Evolutionary conservation across 495 filamentous ascomycete species (phyloP).

Genomic region (Lentithecium fluviatile): DNA sequence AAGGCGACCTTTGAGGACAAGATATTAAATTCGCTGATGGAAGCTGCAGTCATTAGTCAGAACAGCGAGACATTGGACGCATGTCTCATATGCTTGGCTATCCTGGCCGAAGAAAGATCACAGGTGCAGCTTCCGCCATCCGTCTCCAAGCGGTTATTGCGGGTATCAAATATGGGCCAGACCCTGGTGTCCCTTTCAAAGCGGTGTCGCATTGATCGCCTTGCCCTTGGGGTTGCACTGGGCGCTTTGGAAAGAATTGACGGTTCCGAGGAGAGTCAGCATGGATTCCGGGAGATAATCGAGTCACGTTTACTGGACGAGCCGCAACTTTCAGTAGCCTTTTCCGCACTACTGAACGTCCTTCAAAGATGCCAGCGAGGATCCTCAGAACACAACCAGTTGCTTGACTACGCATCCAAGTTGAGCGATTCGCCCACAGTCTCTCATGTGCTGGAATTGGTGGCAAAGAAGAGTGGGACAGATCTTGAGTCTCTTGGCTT

Average conservation of each 20-base stretch:
- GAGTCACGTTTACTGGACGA: constrained; percentile 60
- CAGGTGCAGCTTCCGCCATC: constrained; percentile 56
- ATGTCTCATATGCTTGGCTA: constrained; percentile 76
- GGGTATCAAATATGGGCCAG: constrained; percentile 52
- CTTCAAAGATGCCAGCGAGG: not conserved
- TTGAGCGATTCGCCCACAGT: constrained; percentile 14
- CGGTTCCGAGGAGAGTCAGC: constrained; percentile 9
- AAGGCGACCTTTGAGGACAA: constrained; percentile 75
- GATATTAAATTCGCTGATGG: constrained; percentile 77
- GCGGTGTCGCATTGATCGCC: constrained; percentile 66
- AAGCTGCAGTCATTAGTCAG: constrained; percentile 75
- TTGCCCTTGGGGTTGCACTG: constrained; percentile 69
- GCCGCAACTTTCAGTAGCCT: constrained; percentile 57
- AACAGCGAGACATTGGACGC: constrained; percentile 64
- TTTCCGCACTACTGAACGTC: constrained; percentile 39
- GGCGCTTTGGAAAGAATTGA: constrained; percentile 53
- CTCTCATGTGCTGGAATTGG: not conserved
- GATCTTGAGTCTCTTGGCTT: constrained; percentile 26
- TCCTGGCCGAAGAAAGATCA: constrained; percentile 72
- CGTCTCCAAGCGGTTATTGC: constrained; percentile 67
- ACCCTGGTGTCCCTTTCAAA: constrained; percentile 61
- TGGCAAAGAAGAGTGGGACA: constrained; percentile 4
- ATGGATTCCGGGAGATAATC: constrained; percentile 60
- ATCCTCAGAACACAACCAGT: constrained; percentile 10
- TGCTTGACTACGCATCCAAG: constrained; percentile 16